Evolutionary conservation across 345 rosid genomes (phyloP), one percentile per base, ranked within the genome.

Genomic region (Dovyalis caffra): DNA sequence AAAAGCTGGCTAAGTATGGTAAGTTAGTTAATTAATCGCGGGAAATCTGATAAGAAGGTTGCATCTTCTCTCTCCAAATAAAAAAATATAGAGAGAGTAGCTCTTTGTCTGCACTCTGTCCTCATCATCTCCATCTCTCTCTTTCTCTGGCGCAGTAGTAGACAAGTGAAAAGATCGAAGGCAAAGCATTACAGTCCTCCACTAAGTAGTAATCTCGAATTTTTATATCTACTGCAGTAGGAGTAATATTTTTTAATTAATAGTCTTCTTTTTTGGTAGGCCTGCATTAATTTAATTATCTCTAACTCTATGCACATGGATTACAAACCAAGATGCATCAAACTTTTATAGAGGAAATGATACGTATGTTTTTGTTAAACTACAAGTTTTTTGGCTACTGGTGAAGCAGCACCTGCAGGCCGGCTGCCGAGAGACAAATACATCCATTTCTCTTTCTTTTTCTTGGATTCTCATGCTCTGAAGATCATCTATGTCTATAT

Each of bases 221-320:
- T 56, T 56, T 23, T 8, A 56, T 49, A 49, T 56, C 28, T 9
- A 11, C 60, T 2, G 60, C n/a, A 26, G 28, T 12, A 14, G 15
- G 15, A 14, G 16, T 56, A 14, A 8, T n/a, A n/a, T 56, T 56
- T 51, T 21, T 3, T 23, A 3, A 56, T 23, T 9, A 3, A 23
- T 23, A 23, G 28, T 23, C 61, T 56, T 0, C 37, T 34, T 33
- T 64, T n/a, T 20, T 26, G 58, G 35, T 26, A 61, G 56, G 69
- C 69, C 69, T 73, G 76, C 76, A 72, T 35, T 34, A 33, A 33
- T 57, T 25, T n/a, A n/a, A n/a, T n/a, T 23, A 33, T 34, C n/a
- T 71, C 9, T 9, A 33, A 21, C 3, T 31, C 4, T 9, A 23
- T 56, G 61, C 28, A 8, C 60, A n/a, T n/a, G 60, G 26, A 8